These are phyloP conservation scores for Pharnaceum exiguum DNA, from an alignment of 148 eudicot genomes.

Conservation along the genomic window DNA sequence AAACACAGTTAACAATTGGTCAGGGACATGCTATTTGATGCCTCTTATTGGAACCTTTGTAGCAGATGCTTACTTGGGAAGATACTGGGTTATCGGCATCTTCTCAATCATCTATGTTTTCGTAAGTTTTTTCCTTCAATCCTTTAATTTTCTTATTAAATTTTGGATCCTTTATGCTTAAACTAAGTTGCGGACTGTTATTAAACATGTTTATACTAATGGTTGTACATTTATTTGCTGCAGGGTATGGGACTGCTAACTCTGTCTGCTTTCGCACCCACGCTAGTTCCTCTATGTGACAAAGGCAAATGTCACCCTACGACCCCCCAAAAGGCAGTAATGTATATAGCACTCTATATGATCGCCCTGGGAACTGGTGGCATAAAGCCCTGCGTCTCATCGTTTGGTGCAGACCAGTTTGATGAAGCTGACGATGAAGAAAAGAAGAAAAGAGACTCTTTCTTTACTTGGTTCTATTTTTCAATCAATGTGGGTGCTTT, in stretches of 20 bases:
- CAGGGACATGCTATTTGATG: conserved; percentile 67
- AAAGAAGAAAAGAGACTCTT: conserved; percentile 37
- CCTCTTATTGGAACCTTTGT: conserved; percentile 71
- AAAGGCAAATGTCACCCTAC: conserved; percentile 30
- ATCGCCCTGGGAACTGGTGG: conserved; percentile 61
- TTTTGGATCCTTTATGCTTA: too few species aligned
- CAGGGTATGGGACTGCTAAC: conserved; percentile 52
- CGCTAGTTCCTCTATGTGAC: conserved; percentile 27
- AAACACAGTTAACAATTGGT: conserved; percentile 63
- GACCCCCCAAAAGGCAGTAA: conserved; percentile 12
- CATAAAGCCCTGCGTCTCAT: conserved; percentile 57
- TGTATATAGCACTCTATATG: conserved; percentile 37
- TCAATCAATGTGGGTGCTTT: conserved; percentile 60
- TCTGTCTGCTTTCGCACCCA: conserved; percentile 34
- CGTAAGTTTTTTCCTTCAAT: conserved; percentile 28
- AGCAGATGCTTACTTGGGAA: conserved; percentile 68
- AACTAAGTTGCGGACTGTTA: not conserved
- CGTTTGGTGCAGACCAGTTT: conserved; percentile 61
- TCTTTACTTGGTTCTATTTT: conserved; percentile 52
- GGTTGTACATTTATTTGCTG: not conserved
- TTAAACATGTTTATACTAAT: not conserved
- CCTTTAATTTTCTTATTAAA: not conserved
- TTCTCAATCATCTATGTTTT: conserved; percentile 55
- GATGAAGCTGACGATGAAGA: conserved; percentile 44
- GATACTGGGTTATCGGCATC: conserved; percentile 69